phyloP scores from a whole-genome alignment of 2,329 filamentous ascomycete genomes.

The Penicillium italicum region DNA sequence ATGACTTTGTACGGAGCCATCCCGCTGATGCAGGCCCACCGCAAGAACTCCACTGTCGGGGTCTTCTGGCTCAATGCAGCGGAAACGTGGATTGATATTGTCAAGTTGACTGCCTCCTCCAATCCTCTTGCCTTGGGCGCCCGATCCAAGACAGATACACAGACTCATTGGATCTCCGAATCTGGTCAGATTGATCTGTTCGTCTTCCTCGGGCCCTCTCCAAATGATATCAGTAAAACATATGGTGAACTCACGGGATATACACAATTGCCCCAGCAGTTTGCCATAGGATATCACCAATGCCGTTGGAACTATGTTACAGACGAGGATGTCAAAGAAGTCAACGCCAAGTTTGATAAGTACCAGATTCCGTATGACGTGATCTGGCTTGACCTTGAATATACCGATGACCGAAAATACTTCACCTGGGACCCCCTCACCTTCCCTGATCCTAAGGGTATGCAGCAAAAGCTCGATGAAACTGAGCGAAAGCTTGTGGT shows the following conservation, averaged over 20 bases:
- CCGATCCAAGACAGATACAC: constrained; percentile 67
- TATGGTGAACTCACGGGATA: constrained; percentile 91
- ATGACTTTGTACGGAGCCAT: constrained; percentile 99
- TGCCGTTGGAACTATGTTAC: constrained; percentile 99
- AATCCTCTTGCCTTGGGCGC: constrained; percentile 76
- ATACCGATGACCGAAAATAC: constrained; percentile 95
- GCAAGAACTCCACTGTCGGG: constrained; percentile 86
- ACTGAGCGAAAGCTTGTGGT: constrained; percentile 86
- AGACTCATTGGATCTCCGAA: constrained; percentile 97
- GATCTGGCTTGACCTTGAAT: constrained; percentile 98
- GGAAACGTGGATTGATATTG: constrained; percentile 95
- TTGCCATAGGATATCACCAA: constrained; percentile 91
- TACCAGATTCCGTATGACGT: constrained; percentile 94
- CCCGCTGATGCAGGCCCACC: constrained; percentile 96
- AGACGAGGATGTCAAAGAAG: constrained; percentile 93
- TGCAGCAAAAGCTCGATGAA: constrained; percentile 82
- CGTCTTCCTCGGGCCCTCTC: constrained; percentile 85
- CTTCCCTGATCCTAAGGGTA: constrained; percentile 78
- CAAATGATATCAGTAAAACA: constrained; percentile 72
- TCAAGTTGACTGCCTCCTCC: constrained; percentile 68
- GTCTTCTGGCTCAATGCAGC: constrained; percentile 97
- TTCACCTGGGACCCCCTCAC: constrained; percentile 94
- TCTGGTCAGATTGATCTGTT: constrained; percentile 86
- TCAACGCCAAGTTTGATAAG: constrained; percentile 95
- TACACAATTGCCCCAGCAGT: constrained; percentile 86